phyloP scores from a whole-genome alignment of 2,329 filamentous ascomycete species.

The Septoria petroselini region DNA sequence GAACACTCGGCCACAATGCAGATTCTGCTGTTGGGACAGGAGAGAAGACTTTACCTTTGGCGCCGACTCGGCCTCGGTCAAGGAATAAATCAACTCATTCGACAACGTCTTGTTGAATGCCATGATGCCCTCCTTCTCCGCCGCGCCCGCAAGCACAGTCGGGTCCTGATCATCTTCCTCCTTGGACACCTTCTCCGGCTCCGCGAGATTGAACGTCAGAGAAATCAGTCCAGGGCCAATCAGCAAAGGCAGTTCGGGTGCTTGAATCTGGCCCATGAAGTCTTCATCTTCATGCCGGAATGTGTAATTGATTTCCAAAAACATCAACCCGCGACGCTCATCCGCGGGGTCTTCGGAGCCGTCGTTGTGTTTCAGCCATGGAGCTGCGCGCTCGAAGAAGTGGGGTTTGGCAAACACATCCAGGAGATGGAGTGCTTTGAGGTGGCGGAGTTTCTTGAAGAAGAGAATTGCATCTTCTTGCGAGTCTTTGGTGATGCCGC shows the following conservation, averaged over 20 bases:
- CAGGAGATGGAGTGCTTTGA: conserved; percentile 48
- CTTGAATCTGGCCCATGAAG: conserved; percentile 43
- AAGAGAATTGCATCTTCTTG: conserved; percentile 43
- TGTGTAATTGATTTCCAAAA: conserved; percentile 49
- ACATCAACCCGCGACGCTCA: conserved; percentile 39
- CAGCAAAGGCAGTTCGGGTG: conserved; percentile 38
- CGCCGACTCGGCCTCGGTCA: conserved; percentile 37
- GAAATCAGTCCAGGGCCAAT: conserved; percentile 42
- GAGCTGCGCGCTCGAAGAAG: conserved; percentile 40
- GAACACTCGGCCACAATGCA: too few relatives aligned
- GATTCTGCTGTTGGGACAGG: too few relatives aligned
- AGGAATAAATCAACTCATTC: conserved; percentile 33
- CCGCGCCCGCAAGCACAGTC: conserved; percentile 32
- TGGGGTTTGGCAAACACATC: conserved; percentile 46
- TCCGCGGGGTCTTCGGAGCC: conserved; percentile 29
- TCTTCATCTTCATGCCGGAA: conserved; percentile 46
- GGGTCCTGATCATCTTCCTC: conserved; percentile 37
- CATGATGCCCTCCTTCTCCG: conserved; percentile 37
- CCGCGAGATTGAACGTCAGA: conserved; percentile 40
- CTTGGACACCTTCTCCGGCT: conserved; percentile 34
- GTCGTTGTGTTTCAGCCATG: conserved; percentile 36
- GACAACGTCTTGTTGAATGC: conserved; percentile 38
- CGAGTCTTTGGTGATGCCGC: conserved; percentile 42
- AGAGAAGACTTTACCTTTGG: conserved; percentile 24
- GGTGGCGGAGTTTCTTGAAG: conserved; percentile 38